Conservation (phyloP, 208 protist species). For the Leptomonas pyrrhocoris region DNA sequence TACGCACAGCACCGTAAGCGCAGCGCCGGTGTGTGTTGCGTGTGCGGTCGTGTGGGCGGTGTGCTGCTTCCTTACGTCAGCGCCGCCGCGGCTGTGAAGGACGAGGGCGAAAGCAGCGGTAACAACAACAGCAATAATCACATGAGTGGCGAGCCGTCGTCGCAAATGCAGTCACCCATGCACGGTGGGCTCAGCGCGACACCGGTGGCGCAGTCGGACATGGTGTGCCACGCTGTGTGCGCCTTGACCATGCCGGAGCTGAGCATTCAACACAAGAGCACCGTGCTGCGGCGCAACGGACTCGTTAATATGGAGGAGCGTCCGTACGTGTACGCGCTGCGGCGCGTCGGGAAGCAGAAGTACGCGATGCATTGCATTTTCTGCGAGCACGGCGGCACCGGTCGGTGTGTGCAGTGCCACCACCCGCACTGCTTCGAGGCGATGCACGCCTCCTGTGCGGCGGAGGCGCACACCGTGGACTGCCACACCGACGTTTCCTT, state of each 20-base stretch:
- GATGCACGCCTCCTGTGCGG: conserved; percentile 79
- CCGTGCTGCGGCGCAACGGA: conserved; percentile 33
- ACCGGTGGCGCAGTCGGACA: conserved; percentile 19
- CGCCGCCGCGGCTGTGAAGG: conserved; percentile 10
- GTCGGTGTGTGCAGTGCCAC: conserved; percentile 49
- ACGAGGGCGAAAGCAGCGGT: conserved; percentile 11
- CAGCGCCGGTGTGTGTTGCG: conserved; percentile 39
- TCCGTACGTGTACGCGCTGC: conserved; percentile 40
- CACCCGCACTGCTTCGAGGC: conserved; percentile 68
- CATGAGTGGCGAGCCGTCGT: neutral
- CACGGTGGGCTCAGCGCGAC: conserved; percentile 7
- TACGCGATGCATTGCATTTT: conserved; percentile 54
- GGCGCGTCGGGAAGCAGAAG: conserved; percentile 40
- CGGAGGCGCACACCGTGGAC: conserved; percentile 56
- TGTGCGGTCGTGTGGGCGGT: conserved; percentile 64
- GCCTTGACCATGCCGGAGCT: conserved; percentile 64
- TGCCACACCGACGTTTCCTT: conserved; percentile 34
- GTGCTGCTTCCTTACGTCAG: conserved; percentile 59
- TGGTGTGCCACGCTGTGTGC: conserved; percentile 67
- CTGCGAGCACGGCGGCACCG: conserved; percentile 51
- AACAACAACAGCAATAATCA: neutral
- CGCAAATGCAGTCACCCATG: neutral
- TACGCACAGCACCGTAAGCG: conserved; percentile 31
- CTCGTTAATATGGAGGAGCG: conserved; percentile 39
- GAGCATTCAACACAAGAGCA: conserved; percentile 32